Evolutionary conservation across 2,329 filamentous ascomycete genomes (phyloP).

Genomic region (Xylariaceae sp.): DNA sequence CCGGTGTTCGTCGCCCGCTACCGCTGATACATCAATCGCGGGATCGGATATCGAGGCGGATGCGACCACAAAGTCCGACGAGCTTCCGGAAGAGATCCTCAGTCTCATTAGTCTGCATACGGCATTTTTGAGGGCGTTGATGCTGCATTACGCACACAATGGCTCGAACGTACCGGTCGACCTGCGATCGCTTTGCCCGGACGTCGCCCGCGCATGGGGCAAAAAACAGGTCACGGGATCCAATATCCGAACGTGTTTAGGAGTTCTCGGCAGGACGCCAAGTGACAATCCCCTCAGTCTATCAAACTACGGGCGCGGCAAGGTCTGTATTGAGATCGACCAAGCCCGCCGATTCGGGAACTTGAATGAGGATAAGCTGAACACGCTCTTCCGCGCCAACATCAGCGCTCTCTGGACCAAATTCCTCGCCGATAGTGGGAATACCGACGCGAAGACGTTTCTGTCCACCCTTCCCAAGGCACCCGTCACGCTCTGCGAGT

Average conservation of each 20-base stretch:
- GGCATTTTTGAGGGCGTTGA: slow-evolving; percentile 64
- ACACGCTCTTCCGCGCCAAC: slow-evolving; percentile 51
- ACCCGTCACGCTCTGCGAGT: slow-evolving; percentile 48
- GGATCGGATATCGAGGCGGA: slow-evolving; percentile 35
- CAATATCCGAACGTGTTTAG: slow-evolving; percentile 64
- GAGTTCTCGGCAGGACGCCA: slow-evolving; percentile 48
- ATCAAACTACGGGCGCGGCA: slow-evolving; percentile 41
- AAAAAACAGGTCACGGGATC: slow-evolving; percentile 62
- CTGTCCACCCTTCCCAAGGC: slow-evolving; percentile 54
- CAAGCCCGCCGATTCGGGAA: slow-evolving; percentile 35
- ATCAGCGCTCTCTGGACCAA: slow-evolving; percentile 44
- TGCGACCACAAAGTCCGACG: slow-evolving; percentile 21
- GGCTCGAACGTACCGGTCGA: slow-evolving; percentile 60
- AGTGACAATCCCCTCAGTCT: slow-evolving; percentile 30
- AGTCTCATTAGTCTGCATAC: slow-evolving; percentile 62
- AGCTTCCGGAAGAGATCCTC: slow-evolving; percentile 49
- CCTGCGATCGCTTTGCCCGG: slow-evolving; percentile 55
- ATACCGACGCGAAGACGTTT: slow-evolving; percentile 43
- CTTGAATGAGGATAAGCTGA: slow-evolving; percentile 49
- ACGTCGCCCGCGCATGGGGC: slow-evolving; percentile 66
- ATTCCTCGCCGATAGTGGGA: slow-evolving; percentile 25
- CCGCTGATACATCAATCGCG: slow-evolving; percentile 39
- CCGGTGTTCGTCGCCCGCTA: slow-evolving; percentile 32
- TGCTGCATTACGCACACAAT: slow-evolving; percentile 66
- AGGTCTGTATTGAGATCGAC: slow-evolving; percentile 56